Evolutionary conservation across 1,284 basidiomycete genomes (phyloP), one percentile per base, ranked within the genome.

Genomic region (Cutaneotrichosporon daszewskae): DNA sequence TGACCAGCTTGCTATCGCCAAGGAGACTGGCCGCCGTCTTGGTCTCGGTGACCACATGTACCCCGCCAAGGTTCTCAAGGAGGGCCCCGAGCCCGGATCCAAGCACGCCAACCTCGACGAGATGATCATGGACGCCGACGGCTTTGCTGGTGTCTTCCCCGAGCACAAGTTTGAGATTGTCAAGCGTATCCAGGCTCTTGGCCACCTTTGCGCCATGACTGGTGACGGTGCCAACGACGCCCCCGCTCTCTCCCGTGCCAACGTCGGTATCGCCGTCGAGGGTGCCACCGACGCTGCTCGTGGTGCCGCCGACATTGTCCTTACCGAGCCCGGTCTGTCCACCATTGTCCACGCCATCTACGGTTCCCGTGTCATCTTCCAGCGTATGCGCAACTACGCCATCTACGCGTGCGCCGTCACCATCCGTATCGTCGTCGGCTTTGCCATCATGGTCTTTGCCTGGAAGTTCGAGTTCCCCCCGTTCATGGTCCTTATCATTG

Each of bases 401-500:
- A 91, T 92, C 78, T 95, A 64, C 85, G 94, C 60, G 87, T 89
- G 85, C 69, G 84, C 88, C 48, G 88, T 95, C 64, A 94, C 90
- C 54, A 95, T 95, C 74, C 91, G 92, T 86, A 92, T 97, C 71
- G 91, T 96, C 58, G 86, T 95, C 58, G 92, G 88, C 74, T 97
- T 97, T 76, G 82, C 91, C 59, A 83, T 96, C 74, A 80, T 97
- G 68, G 86, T 88, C 40, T 96, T 96, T 70, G 85, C 84, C 48
- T 96, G 91, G 84, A 83, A 85, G 77, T 90, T 91, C 73, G 86
- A 94, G 74, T 97, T 97, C 87, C 92, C 92, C 62, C 90, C 92
- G 14, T 97, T 97, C 83, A 96, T 97, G 92, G 83, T 97, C 55
- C 85, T 96, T 72, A 87, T 97, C 73, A 94, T 97, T 58, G 91